Evolutionary conservation across 441 rosid genomes (phyloP).

Genomic region (Metrosideros polymorpha): DNA sequence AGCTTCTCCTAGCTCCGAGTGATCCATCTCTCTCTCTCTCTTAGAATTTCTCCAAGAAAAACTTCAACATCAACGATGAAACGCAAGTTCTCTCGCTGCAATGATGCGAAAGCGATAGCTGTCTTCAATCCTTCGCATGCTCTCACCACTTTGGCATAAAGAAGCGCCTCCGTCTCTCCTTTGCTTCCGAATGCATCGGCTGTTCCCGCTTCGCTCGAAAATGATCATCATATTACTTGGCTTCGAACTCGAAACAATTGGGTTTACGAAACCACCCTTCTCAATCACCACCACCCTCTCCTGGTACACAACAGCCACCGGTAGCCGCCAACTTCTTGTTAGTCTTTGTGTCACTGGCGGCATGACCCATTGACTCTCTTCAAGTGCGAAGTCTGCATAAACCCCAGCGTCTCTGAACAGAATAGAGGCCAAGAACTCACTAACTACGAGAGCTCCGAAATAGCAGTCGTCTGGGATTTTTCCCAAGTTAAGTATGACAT

Average conservation of each 20-base stretch:
- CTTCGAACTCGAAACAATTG: background rate
- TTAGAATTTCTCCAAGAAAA: background rate
- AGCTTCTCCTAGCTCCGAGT: background rate
- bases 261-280: background rate
- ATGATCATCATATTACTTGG: accelerated
- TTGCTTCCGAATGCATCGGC: background rate
- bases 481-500: background rate
- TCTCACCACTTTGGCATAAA: background rate
- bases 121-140: background rate
- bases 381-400: background rate
- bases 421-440: background rate
- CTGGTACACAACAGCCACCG: background rate
- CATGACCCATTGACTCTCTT: background rate
- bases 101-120: background rate
- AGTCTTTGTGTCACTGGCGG: background rate
- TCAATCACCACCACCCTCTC: background rate
- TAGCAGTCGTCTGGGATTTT: background rate
- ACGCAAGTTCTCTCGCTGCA: background rate
- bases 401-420: background rate
- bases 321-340: background rate
- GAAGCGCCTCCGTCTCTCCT: background rate
- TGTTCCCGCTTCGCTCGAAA: background rate
- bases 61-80: background rate
- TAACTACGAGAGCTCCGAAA: background rate
- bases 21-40: background rate